phyloP scores from a whole-genome alignment of 208 protist genomes.

The Trypanosoma cruzi region DNA sequence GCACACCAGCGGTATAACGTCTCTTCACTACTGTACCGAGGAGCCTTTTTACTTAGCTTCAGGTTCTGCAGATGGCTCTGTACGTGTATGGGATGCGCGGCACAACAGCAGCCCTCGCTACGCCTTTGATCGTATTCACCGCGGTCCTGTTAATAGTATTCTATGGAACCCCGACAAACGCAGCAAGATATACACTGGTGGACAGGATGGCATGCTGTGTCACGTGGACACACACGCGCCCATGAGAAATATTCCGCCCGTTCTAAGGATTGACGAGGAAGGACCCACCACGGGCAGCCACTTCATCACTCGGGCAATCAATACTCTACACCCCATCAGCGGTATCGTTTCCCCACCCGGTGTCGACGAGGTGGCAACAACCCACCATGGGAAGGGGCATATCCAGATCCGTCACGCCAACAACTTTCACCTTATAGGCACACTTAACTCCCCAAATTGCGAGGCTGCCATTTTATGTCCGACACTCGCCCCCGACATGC shows the following conservation, averaged over 20 bases:
- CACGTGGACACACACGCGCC: constrained; percentile 73
- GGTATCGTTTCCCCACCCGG: constrained; percentile 49
- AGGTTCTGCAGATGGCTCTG: constrained; percentile 56
- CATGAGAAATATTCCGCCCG: constrained; percentile 22
- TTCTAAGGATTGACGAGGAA: constrained; percentile 22
- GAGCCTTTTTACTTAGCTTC: constrained; percentile 87
- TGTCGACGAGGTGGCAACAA: constrained; percentile 53
- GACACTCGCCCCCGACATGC: constrained; percentile 63
- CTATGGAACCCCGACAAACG: constrained; percentile 74
- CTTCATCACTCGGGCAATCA: constrained; percentile 58
- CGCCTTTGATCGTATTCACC: constrained; percentile 64
- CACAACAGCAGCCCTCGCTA: constrained; percentile 58
- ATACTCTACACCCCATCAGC: constrained; percentile 63
- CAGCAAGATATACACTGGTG: constrained; percentile 75
- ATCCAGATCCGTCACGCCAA: constrained; percentile 70
- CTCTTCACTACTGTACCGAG: constrained; percentile 69
- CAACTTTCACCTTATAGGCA: constrained; percentile 64
- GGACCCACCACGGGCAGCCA: constrained; percentile 25
- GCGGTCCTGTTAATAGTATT: constrained; percentile 51
- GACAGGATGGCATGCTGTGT: constrained; percentile 73
- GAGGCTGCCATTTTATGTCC: constrained; percentile 53
- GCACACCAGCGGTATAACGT: constrained; percentile 44
- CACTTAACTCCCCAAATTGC: constrained; percentile 58
- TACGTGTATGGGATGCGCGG: constrained; percentile 80
- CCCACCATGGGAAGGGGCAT: constrained; percentile 64